Evolutionary conservation across 1,139 yeast species (phyloP).

Genomic region (Hansenula anomala): DNA sequence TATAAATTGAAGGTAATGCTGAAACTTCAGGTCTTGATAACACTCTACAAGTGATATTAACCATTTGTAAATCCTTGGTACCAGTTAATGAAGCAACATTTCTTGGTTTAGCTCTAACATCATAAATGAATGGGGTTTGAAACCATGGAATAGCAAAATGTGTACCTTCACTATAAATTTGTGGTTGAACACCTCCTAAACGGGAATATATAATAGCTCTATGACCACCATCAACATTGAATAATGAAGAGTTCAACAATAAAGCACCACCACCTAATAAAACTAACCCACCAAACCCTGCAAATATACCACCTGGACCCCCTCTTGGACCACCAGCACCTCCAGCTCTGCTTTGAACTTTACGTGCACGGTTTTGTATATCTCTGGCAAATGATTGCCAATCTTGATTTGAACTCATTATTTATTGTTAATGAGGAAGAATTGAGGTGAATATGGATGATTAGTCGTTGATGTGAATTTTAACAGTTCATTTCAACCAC

Average conservation of each 20-base stretch:
- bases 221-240: conserved; percentile 99
- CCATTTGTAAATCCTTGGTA: conserved; percentile 98
- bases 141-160: conserved; percentile 94
- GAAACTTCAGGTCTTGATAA: conserved; percentile 80
- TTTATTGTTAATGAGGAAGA: not conserved
- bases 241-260: conserved; percentile 68
- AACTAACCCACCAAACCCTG: conserved; percentile 77
- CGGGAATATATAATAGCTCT: conserved; percentile 94
- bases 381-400: conserved; percentile 69
- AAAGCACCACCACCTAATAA: conserved; percentile 69
- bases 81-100: conserved; percentile 97
- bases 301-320: conserved; percentile 55
- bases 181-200: conserved; percentile 79
- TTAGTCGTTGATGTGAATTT: no score
- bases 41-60: conserved; percentile 95
- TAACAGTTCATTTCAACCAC: no score
- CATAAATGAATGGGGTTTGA: conserved; percentile 88
- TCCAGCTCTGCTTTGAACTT: conserved; percentile 36
- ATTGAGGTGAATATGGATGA: no score
- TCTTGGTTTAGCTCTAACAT: conserved; percentile 96
- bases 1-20: conserved; percentile 76
- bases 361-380: conserved; percentile 59
- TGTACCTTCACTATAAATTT: conserved; percentile 89
- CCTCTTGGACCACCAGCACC: conserved; percentile 28
- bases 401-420: conserved; percentile 38